Conservation (phyloP, 2,329 filamentous ascomycete genomes). For the Teratosphaeria destructans region DNA sequence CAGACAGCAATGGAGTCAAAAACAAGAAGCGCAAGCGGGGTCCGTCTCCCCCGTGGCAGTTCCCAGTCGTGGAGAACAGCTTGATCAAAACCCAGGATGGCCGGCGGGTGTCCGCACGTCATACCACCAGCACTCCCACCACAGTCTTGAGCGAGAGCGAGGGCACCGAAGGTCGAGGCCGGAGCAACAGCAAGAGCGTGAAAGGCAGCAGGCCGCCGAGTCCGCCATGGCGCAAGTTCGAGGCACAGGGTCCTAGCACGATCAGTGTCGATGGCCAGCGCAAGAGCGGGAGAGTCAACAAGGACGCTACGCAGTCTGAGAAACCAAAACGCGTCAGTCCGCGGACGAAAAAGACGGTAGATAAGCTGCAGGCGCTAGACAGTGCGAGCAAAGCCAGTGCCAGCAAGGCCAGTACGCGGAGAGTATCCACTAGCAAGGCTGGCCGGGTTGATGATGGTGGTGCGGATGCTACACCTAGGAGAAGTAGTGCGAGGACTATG, state of each 20-base stretch:
- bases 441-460: background rate
- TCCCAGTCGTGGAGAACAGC: conserved; percentile 18
- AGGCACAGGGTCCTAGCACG: conserved; percentile 76
- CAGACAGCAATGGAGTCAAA: background rate
- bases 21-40: conserved; percentile 52
- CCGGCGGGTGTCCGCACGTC: conserved; percentile 22
- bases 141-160: conserved; percentile 17
- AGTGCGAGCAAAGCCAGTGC: conserved; percentile 8
- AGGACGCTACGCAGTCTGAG: conserved; percentile 12
- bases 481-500: background rate
- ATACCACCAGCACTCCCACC: conserved; percentile 12
- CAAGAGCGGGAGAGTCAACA: conserved; percentile 50
- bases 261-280: conserved; percentile 57
- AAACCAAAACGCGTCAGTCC: conserved; percentile 22
- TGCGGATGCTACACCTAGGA: background rate
- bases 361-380: conserved; percentile 12
- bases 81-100: conserved; percentile 24
- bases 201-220: conserved; percentile 48
- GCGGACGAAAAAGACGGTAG: conserved; percentile 17
- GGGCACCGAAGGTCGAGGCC: conserved; percentile 4
- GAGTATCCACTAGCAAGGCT: background rate
- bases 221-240: conserved; percentile 85
- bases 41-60: conserved; percentile 24
- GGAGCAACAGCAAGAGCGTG: conserved; percentile 13
- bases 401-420: background rate